These are phyloP conservation scores for Rutstroemia sp. DNA, from an alignment of 2,329 filamentous ascomycete species.

Conservation along the genomic window DNA sequence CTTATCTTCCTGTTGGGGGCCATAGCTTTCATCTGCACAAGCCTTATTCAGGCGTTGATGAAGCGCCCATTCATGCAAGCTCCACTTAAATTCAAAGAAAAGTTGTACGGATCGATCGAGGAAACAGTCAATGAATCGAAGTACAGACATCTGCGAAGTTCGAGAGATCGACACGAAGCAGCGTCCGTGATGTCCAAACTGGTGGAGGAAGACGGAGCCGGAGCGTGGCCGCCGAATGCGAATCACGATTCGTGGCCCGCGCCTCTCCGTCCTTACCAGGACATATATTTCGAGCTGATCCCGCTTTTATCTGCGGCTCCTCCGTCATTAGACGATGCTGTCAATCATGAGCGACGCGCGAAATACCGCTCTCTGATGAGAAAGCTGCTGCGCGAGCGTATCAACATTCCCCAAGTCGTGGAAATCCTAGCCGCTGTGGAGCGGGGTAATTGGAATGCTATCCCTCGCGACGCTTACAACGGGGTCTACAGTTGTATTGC, in stretches of 20 bases:
- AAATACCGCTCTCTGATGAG: neutral
- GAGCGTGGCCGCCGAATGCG: conserved; percentile 4
- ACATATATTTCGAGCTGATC: conserved; percentile 1
- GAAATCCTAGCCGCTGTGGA: neutral
- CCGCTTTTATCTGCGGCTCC: neutral
- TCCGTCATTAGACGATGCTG: neutral
- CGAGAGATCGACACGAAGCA: conserved; percentile 1
- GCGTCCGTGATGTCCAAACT: neutral
- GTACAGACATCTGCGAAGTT: neutral
- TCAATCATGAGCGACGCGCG: neutral
- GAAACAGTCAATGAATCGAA: neutral
- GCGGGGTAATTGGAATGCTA: neutral
- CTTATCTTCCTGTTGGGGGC: neutral
- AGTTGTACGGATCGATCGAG: neutral
- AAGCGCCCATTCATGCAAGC: neutral
- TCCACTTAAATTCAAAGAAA: neutral
- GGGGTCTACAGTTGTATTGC: conserved; percentile 4
- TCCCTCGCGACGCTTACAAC: conserved; percentile 5
- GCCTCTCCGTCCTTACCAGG: neutral
- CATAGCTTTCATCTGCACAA: neutral
- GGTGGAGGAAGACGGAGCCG: conserved; percentile 4
- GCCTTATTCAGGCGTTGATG: neutral
- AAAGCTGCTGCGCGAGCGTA: neutral
- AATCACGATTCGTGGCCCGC: conserved; percentile 1
- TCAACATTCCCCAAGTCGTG: neutral